Evolutionary conservation across 2,329 filamentous ascomycete species (phyloP).

Genomic region (Diplocarpon rosae): DNA sequence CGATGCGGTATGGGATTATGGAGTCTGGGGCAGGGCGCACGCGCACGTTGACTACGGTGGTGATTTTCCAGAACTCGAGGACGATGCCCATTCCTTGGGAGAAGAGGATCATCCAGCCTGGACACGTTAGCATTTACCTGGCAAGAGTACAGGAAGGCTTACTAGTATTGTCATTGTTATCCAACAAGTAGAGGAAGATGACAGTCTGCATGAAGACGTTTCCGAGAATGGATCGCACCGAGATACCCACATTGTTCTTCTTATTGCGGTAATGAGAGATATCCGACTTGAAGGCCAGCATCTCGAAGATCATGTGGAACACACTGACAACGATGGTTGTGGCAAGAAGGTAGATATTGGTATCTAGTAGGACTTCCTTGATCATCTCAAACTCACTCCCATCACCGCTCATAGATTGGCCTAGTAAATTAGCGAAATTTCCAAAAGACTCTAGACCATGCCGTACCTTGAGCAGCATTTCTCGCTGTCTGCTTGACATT

Average conservation of each 20-base stretch:
- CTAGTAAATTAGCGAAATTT: conserved; percentile 11
- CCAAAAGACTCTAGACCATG: neutral
- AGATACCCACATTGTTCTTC: conserved; percentile 97
- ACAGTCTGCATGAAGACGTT: conserved; percentile 96
- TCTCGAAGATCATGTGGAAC: conserved; percentile 90
- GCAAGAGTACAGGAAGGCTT: neutral
- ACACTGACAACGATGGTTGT: conserved; percentile 79
- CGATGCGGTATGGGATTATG: conserved; percentile 65
- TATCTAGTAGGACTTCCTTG: conserved; percentile 90
- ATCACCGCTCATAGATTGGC: conserved; percentile 60
- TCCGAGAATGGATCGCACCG: conserved; percentile 86
- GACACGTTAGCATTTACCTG: neutral
- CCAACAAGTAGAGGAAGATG: conserved; percentile 92
- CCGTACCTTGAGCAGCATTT: conserved; percentile 62
- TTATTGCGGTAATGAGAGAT: conserved; percentile 98
- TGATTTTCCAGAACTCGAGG: conserved; percentile 87
- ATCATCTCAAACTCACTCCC: conserved; percentile 94
- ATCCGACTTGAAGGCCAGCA: conserved; percentile 92
- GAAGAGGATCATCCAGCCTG: conserved; percentile 89
- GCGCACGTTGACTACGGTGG: conserved; percentile 84
- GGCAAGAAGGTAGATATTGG: conserved; percentile 79
- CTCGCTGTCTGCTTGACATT: conserved; percentile 74
- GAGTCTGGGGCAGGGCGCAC: conserved; percentile 59
- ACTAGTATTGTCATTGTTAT: conserved; percentile 92
- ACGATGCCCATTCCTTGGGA: conserved; percentile 61